Percentiles rank a stretch among this genome's conserved stretches.
phyloP scores from a whole-genome alignment of 2,329 filamentous ascomycete species.

The Apiospora pterosperma region DNA sequence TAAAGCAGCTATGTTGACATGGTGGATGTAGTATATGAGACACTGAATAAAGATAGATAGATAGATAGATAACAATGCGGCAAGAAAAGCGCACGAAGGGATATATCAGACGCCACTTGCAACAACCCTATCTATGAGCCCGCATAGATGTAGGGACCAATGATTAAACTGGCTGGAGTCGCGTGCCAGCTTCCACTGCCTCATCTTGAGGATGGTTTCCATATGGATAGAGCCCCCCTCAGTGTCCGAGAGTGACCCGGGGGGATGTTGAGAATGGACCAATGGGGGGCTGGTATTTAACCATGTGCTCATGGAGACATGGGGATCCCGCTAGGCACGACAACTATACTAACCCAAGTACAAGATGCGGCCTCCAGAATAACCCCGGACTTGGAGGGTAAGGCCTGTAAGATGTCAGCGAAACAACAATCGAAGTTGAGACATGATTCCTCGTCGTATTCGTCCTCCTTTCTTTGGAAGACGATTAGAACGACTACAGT shows the following conservation, averaged over 20 bases:
- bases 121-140: not conserved
- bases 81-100: constrained; percentile 1
- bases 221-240: not conserved
- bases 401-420: not conserved
- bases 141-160: not conserved
- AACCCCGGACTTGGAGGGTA: not conserved
- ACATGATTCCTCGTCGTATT: too few species aligned
- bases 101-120: not conserved
- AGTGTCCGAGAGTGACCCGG: not conserved
- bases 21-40: not conserved
- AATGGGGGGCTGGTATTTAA: not conserved
- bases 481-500: not conserved
- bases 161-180: not conserved
- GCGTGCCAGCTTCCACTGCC: not conserved
- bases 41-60: not conserved
- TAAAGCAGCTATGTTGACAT: not conserved
- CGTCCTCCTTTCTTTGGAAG: too few species aligned
- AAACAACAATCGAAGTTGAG: not conserved
- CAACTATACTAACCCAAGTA: not conserved
- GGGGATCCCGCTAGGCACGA: not conserved
- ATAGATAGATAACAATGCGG: not conserved
- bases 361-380: not conserved
- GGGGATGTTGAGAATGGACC: not conserved
- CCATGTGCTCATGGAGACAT: not conserved
- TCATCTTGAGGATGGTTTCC: not conserved